These are phyloP conservation scores for Mallotus japonicus DNA, from an alignment of 441 rosid species.

Conservation along the genomic window DNA sequence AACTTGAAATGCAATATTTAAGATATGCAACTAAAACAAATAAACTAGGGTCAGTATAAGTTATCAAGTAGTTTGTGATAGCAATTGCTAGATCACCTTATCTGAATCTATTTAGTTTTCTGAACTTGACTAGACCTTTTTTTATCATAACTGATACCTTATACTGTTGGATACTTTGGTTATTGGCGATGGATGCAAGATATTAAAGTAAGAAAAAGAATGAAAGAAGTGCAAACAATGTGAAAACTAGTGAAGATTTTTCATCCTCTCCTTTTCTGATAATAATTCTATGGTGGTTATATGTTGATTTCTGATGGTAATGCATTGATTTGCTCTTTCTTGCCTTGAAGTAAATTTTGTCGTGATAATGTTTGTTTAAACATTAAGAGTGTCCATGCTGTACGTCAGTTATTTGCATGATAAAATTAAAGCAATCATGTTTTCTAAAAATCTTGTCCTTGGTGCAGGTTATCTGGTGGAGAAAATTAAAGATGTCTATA, in stretches of 20 bases:
- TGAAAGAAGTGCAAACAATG: neutral
- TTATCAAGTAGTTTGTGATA: neutral
- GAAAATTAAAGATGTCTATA: constrained; percentile 35
- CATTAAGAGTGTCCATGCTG: neutral
- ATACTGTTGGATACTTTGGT: neutral
- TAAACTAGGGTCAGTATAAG: neutral
- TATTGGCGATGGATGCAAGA: neutral
- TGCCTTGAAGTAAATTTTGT: neutral
- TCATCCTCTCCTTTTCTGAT: neutral
- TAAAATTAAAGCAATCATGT: neutral
- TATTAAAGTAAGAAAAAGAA: neutral
- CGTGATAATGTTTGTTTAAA: neutral
- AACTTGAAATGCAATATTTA: neutral
- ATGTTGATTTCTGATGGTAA: constrained; percentile 4
- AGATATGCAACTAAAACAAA: neutral
- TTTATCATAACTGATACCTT: neutral
- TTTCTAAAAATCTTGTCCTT: constrained; percentile 22
- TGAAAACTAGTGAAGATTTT: neutral
- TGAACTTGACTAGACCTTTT: neutral
- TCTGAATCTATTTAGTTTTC: neutral
- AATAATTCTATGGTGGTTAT: neutral
- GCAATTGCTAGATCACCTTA: neutral
- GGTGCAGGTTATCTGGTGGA: constrained; percentile 44
- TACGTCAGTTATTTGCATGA: neutral
- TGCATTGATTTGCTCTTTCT: neutral